Evolutionary conservation across 2,329 filamentous ascomycete genomes (phyloP), one percentile per base, ranked within the genome.

Genomic region (Colletotrichum sublineola): DNA sequence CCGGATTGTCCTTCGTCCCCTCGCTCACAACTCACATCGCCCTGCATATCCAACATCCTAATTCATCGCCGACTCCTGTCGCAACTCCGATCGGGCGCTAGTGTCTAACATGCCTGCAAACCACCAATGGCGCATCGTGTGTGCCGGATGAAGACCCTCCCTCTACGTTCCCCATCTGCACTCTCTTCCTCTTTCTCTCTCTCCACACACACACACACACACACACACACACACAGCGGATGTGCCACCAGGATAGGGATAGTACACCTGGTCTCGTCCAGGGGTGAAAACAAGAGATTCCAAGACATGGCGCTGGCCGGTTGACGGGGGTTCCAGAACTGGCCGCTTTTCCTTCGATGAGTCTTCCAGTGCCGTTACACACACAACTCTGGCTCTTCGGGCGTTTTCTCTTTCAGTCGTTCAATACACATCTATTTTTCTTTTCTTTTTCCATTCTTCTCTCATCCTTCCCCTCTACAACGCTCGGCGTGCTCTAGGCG

Each of bases 171-270:
- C 36, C 50, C 44, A 44, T 58, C 42, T 14, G 50, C 57, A 46
- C 52, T 44, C 18, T 20, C 42, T 44, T 20, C 20, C 18, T 20
- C 18, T 44, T 20, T 44, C 18, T 20, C 18, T 3, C 6, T 44
- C 6, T 8, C 24, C 36, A 58, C 40, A 40, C 44, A 46, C 44
- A 46, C 20, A 46, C 42, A 44, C 42, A 44, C 42, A 20, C 42
- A 46, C 18, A 48, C 36, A 33, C 44, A 20, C 68, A 68, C 52
- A 63, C 56, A 53, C 63, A 50, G 36, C 55, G 69, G 69, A 69
- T 72, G 69, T 72, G 69, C 60, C 58, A 68, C 69, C 69, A 72
- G 65, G 69, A 72, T 72, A 72, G 69, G 69, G 65, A 72, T 72
- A 72, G 69, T 52, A 64, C 65, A 24, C 24, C 24, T 24, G 24